Base-by-base conservation (phyloP, 73 alveolate genomes). In the Breviolum minutum region DNA sequence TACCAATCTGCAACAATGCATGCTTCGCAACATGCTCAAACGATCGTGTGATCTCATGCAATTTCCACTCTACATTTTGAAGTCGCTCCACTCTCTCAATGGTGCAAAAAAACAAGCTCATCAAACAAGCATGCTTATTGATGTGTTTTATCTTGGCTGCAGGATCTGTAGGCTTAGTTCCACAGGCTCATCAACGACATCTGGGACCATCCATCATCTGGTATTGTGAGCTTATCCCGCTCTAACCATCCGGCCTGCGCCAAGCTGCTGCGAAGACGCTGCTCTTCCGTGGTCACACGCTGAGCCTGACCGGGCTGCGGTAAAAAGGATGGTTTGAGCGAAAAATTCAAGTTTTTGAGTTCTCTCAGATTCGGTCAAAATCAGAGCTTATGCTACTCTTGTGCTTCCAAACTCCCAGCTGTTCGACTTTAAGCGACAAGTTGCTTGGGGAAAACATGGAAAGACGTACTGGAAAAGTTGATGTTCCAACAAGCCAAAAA, bases 241-340 rank as follows among this genome's bases (percentile, higher is more conserved):
- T n/a, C 27, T 4, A 73, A 73, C 40, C 19, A 8, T 30, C 81
- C 29, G 64, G 9, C 87, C 87, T 79, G 87, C 27, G 63, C 26
- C 87, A 79, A 63, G 64, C 63, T n/a, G 87, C 64, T 30, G 64
- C 87, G 62, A 8, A 79, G 63, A 20, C 87, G 87, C 64, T 79
- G 87, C n/a, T 79, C 87, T 29, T 79, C 87, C 24, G 87, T n/a
- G 64, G 17, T 19, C 54, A 24, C 29, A 26, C 64, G 63, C 30
- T 30, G 87, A 22, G 87, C 87, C 87, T 79, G 63, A 27, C 54
- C 0, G n/a, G 77, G 24, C 11, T 17, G 24, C 74, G 17, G 24
- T 11, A 11, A 11, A 11, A 66, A 66, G 24, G n/a, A 4, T 17
- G 8, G 77, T 14, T 17, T 17, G 24, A 68, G 77, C 77, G 74